Percentiles rank a stretch among this genome's conserved stretches.
Evolutionary conservation across 148 eudicot genomes (phyloP).

Genomic region (Arctostaphylos glauca): DNA sequence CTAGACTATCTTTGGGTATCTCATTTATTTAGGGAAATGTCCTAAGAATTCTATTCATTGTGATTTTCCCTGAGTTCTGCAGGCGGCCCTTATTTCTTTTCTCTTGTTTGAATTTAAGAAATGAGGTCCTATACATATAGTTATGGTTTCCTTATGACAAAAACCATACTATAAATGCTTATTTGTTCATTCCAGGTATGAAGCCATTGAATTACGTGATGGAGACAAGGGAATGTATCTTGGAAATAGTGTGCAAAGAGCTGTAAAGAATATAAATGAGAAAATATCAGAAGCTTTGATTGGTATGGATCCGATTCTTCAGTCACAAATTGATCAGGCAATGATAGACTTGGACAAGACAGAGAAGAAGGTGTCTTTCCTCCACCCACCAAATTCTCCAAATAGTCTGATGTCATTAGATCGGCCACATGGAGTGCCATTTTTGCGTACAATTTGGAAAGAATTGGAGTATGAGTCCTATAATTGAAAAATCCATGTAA

Average conservation of each 20-base stretch:
- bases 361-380: conserved; percentile 76
- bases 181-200: conserved; percentile 52
- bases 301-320: conserved; percentile 98
- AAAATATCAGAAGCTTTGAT: conserved; percentile 93
- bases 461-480: not conserved
- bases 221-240: conserved; percentile 79
- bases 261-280: conserved; percentile 85
- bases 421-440: not conserved
- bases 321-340: conserved; percentile 90
- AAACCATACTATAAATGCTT: not conserved
- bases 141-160: not conserved
- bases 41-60: not conserved
- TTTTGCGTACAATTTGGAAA: not conserved
- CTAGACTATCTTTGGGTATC: not conserved
- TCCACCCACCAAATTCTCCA: not conserved
- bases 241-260: conserved; percentile 82
- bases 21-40: not conserved
- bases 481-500: not conserved
- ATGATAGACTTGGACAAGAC: conserved; percentile 98
- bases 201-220: conserved; percentile 91
- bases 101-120: not conserved
- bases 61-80: not conserved
- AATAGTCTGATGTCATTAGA: conserved; percentile 1
- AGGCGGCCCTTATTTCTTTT: not conserved
- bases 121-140: not conserved